Evolutionary conservation across 2,329 filamentous ascomycete genomes (phyloP).

Genomic region (Fusarium goolgardi): DNA sequence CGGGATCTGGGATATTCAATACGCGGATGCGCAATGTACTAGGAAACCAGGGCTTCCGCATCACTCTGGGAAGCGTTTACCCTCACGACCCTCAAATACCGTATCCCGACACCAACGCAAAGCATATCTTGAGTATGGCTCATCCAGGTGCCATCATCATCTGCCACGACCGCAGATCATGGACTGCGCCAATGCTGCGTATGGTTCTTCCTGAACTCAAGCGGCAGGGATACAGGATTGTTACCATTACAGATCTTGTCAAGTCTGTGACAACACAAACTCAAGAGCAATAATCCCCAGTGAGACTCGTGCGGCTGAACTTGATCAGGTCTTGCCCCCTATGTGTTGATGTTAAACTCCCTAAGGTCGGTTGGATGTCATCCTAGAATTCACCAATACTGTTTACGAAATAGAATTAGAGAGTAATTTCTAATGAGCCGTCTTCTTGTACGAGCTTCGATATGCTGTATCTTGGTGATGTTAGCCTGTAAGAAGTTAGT

Average conservation of each 20-base stretch:
- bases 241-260: conserved; percentile 77
- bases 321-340: background rate
- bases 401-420: conserved; percentile 35
- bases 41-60: conserved; percentile 70
- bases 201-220: conserved; percentile 78
- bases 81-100: conserved; percentile 91
- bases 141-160: conserved; percentile 82
- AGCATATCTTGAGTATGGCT: conserved; percentile 83
- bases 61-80: conserved; percentile 87
- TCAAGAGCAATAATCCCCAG: conserved; percentile 28
- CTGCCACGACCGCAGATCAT: conserved; percentile 85
- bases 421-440: conserved; percentile 50
- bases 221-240: conserved; percentile 75
- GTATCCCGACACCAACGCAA: conserved; percentile 75
- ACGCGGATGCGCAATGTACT: conserved; percentile 73
- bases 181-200: conserved; percentile 83
- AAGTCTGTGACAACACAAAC: conserved; percentile 50
- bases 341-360: background rate
- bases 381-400: background rate
- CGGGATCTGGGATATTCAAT: conserved; percentile 87
- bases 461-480: conserved; percentile 51
- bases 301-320: background rate
- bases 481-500: conserved; percentile 42
- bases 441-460: conserved; percentile 48
- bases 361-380: background rate